These are phyloP conservation scores for Mortierella sp. DNA, from an alignment of 371 early-diverging fungal species.

Conservation along the genomic window DNA sequence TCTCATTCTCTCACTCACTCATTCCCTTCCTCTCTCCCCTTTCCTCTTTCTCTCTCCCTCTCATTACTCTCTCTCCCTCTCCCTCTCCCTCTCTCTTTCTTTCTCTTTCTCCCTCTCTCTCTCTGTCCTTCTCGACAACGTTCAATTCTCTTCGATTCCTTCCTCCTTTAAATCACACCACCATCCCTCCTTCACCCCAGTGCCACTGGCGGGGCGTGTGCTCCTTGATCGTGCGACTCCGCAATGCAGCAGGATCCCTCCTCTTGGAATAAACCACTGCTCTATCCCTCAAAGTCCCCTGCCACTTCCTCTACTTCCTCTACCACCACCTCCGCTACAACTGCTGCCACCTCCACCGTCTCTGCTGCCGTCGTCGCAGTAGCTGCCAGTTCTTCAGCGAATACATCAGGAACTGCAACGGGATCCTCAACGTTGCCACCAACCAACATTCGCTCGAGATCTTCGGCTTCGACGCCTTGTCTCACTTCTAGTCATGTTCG, in stretches of 20 bases:
- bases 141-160: background rate
- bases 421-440: conserved; percentile 10
- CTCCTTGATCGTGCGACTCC: conserved; percentile 26
- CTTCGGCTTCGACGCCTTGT: conserved; percentile 37
- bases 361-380: conserved; percentile 8
- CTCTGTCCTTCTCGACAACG: too few species aligned
- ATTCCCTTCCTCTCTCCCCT: background rate
- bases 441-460: conserved; percentile 22
- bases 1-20: background rate
- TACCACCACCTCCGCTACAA: conserved; percentile 9
- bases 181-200: background rate
- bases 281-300: conserved; percentile 15
- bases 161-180: background rate
- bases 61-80: background rate
- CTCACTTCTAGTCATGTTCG: conserved; percentile 43
- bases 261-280: conserved; percentile 32
- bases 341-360: conserved; percentile 12
- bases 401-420: conserved; percentile 11
- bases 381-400: conserved; percentile 11
- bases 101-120: background rate
- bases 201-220: conserved; percentile 23
- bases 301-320: conserved; percentile 17
- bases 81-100: background rate
- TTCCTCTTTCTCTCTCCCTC: background rate
- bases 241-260: conserved; percentile 54